Evolutionary conservation across 768 basidiomycete genomes (phyloP).

Genomic region (Calocera cornea): DNA sequence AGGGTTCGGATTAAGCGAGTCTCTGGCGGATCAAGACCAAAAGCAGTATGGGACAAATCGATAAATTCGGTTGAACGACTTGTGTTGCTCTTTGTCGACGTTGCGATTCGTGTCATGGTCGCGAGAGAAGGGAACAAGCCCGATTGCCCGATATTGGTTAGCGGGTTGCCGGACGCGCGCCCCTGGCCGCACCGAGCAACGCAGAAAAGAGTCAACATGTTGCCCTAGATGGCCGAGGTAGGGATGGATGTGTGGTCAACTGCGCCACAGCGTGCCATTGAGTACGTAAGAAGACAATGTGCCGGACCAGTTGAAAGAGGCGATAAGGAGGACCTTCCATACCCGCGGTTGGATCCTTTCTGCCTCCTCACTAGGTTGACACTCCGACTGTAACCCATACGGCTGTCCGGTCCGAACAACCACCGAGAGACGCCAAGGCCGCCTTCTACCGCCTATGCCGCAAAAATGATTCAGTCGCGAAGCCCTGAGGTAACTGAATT

Average conservation of each 20-base stretch:
- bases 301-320: slow-evolving; percentile 5
- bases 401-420: not conserved
- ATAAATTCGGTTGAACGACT: not conserved
- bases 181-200: not conserved
- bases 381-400: not conserved
- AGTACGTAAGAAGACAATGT: not conserved
- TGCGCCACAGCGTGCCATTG: not conserved
- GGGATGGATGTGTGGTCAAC: not conserved
- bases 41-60: not conserved
- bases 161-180: not conserved
- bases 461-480: not conserved
- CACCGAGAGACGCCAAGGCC: not conserved
- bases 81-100: not conserved
- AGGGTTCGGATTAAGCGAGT: not conserved
- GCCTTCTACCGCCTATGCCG: not conserved
- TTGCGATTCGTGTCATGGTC: not conserved
- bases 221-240: not conserved
- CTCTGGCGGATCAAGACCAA: not conserved
- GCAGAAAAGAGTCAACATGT: not conserved
- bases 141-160: not conserved
- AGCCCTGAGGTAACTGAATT: not conserved
- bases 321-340: not conserved
- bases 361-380: not conserved
- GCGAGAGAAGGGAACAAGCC: not conserved
- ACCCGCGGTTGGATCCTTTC: not conserved